These are phyloP conservation scores for Globisporangium irregulare DNA, from an alignment of 352 stramenopile genomes.

Conservation along the genomic window DNA sequence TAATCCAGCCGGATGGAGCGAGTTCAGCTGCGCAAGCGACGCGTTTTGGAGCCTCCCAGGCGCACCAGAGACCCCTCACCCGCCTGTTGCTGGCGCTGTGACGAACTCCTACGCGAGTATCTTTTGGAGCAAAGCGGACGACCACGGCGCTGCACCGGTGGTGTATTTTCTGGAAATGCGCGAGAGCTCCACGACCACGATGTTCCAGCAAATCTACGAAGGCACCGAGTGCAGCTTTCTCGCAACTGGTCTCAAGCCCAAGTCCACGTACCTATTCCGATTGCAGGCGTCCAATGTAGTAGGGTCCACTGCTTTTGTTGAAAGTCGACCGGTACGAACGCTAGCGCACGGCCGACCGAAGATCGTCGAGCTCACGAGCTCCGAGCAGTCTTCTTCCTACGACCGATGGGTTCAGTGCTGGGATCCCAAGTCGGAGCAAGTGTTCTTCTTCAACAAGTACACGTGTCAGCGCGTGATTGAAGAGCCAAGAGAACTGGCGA, in stretches of 20 bases:
- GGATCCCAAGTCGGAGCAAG: constrained; percentile 78
- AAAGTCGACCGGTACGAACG: constrained; percentile 59
- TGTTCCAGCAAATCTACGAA: constrained; percentile 54
- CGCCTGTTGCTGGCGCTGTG: constrained; percentile 49
- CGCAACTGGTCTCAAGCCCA: constrained; percentile 37
- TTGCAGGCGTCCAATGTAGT: constrained; percentile 70
- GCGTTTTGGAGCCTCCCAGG: constrained; percentile 64
- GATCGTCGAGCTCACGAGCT: constrained; percentile 58
- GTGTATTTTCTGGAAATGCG: constrained; percentile 62
- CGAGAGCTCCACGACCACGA: constrained; percentile 21
- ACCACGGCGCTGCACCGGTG: constrained; percentile 57
- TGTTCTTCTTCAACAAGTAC: constrained; percentile 90
- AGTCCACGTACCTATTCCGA: constrained; percentile 60
- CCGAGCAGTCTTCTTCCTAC: constrained; percentile 32
- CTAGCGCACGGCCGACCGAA: constrained; percentile 55
- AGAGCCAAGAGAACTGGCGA: constrained; percentile 47
- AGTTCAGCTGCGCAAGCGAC: constrained; percentile 49
- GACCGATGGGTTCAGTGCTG: constrained; percentile 86
- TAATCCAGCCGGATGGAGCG: constrained; percentile 70
- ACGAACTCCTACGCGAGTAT: constrained; percentile 72
- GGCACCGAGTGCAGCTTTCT: constrained; percentile 66
- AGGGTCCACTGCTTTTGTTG: constrained; percentile 54
- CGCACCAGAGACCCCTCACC: constrained; percentile 32
- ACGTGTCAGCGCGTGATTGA: constrained; percentile 66
- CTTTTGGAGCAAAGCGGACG: constrained; percentile 60